Percentiles rank a stretch among this genome's conserved stretches.
Conservation (phyloP, 495 filamentous ascomycete genomes). For the Neurospora tetraspora region DNA sequence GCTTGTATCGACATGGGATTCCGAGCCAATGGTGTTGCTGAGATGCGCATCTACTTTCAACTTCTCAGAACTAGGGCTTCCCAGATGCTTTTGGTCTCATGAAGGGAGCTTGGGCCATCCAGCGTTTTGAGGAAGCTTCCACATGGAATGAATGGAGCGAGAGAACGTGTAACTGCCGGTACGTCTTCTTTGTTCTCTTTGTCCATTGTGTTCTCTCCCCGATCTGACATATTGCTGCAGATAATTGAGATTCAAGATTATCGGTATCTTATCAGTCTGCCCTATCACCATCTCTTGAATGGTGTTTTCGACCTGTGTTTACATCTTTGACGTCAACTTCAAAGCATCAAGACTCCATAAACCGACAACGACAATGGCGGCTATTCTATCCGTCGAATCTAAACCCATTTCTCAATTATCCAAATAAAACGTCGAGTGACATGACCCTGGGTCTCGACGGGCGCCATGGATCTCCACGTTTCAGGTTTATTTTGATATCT, state of each 20-base stretch:
- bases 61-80: conserved; percentile 11
- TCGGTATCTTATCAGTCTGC: background rate
- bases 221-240: background rate
- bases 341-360: conserved; percentile 6
- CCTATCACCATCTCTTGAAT: background rate
- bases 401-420: conserved; percentile 5
- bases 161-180: background rate
- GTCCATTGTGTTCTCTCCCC: background rate
- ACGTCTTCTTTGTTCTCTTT: background rate
- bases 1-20: conserved; percentile 12
- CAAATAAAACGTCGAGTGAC: conserved; percentile 9
- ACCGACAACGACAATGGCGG: background rate
- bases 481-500: conserved; percentile 30
- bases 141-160: background rate
- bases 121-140: background rate
- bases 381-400: conserved; percentile 3
- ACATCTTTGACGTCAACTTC: conserved; percentile 10
- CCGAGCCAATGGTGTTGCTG: conserved; percentile 12
- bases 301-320: conserved; percentile 8
- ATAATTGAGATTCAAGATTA: background rate
- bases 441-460: conserved; percentile 6
- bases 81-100: background rate
- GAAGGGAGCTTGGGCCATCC: background rate
- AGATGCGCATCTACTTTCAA: conserved; percentile 10
- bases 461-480: conserved; percentile 29